Evolutionary conservation across 352 stramenopile genomes (phyloP).

Genomic region (Globisporangium splendens): DNA sequence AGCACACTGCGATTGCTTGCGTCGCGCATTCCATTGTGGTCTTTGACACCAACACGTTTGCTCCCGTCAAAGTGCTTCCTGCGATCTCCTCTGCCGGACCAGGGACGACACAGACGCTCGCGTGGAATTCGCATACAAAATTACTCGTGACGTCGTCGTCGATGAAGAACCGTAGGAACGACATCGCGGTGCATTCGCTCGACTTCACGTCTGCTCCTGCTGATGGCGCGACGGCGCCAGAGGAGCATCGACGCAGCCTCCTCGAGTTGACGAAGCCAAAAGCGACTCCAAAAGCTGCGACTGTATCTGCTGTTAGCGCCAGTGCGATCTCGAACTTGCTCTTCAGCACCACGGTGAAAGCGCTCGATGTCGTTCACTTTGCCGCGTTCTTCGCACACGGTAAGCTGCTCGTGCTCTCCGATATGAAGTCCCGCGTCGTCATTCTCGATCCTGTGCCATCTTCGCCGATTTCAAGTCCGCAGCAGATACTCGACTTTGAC

Average conservation of each 20-base stretch:
- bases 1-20: conserved; percentile 15
- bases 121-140: conserved; percentile 13
- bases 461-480: conserved; percentile 1
- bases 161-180: conserved; percentile 3
- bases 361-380: conserved; percentile 14
- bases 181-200: conserved; percentile 28
- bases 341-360: conserved; percentile 1
- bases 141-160: conserved; percentile 21
- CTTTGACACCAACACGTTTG: conserved; percentile 22
- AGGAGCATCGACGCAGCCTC: not conserved
- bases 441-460: conserved; percentile 13
- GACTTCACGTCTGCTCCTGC: conserved; percentile 3
- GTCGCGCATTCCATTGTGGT: conserved; percentile 15
- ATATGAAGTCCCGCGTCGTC: conserved; percentile 20
- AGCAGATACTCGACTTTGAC: conserved; percentile 13
- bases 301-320: too few species aligned
- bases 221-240: not conserved
- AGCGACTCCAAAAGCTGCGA: conserved; percentile 7
- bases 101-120: conserved; percentile 17
- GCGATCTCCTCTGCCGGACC: conserved; percentile 1
- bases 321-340: conserved; percentile 7
- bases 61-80: conserved; percentile 6
- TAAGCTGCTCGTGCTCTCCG: conserved; percentile 22
- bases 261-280: not conserved
- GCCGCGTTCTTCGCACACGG: conserved; percentile 24